phyloP scores from a whole-genome alignment of 1,139 yeast genomes.

The Kodamaea fungicola region DNA sequence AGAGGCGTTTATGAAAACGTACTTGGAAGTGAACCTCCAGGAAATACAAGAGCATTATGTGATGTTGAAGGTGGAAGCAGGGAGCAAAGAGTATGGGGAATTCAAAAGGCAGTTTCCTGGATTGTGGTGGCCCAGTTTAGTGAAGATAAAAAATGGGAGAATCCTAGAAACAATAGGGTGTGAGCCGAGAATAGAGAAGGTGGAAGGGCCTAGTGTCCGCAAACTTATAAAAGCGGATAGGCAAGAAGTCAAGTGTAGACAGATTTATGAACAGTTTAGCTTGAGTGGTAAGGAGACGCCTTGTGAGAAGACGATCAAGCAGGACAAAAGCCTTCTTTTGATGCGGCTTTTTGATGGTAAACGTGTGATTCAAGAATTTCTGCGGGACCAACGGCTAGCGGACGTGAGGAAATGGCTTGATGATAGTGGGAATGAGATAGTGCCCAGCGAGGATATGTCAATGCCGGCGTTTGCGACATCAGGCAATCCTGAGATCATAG shows the following conservation, averaged over 20 bases:
- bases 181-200: constrained; percentile 12
- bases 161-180: background rate
- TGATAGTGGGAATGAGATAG: constrained; percentile 39
- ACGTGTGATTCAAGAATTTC: constrained; percentile 43
- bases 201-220: constrained; percentile 53
- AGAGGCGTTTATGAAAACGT: constrained; percentile 21
- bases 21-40: constrained; percentile 10
- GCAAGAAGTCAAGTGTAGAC: constrained; percentile 34
- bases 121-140: background rate
- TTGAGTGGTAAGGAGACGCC: no score
- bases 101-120: constrained; percentile 46
- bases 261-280: constrained; percentile 7
- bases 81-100: constrained; percentile 43
- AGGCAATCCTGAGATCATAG: constrained; percentile 29
- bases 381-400: constrained; percentile 37
- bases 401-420: constrained; percentile 68
- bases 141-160: background rate
- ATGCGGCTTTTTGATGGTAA: constrained; percentile 56
- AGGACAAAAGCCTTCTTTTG: constrained; percentile 37
- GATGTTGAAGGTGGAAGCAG: constrained; percentile 41
- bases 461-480: constrained; percentile 40
- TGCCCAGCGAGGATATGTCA: constrained; percentile 9
- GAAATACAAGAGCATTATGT: constrained; percentile 25
- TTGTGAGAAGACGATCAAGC: constrained; percentile 4
- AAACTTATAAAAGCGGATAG: constrained; percentile 49